Base-by-base conservation (phyloP, 257 asterid species). In the Nyctanthes arbortristis region DNA sequence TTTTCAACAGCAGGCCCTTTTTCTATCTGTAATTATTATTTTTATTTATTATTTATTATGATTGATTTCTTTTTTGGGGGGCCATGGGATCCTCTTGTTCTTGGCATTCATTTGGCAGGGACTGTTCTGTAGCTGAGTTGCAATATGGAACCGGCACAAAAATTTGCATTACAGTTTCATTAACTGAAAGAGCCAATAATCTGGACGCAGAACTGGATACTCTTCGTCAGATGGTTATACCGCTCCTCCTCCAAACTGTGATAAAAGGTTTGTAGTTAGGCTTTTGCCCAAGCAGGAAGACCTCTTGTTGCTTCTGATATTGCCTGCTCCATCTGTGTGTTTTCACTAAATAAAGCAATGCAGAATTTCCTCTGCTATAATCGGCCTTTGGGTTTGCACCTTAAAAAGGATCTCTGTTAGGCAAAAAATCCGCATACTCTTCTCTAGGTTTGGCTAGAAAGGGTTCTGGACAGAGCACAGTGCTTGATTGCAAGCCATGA, bases 211-310 rank as follows among this genome's bases (percentile, higher is more conserved):
- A 70, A 57, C 47, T 76, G 70, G 85, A 76, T 34, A 65, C 61
- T 66, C 92, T 94, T 73, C 89, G 92, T 67, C 88, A 89, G 47
- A 49, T 79, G 75, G 86, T 91, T 80, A 70, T 80, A 16, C 99
- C 97, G 0, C 75, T 76, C 71, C 89, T 94, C 45, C 97, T 91
- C 45, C 83, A 76, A 73, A 87, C 95, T 27, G 87, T 86, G 10
- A 70, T 94, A 75, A 94, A 88, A 91, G 99, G 99, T 91, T 72
- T 43, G 63, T 68, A 64, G 70, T 29, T 32, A 61, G 64, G 52
- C 28, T 45, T 58, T 59, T 37, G n/a, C 52, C 52, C 65, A 65
- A 31, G 52, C 40, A 45, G 34, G 45, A n/a, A 29, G 22, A 35
- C 30, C 20, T 56, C 58, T 27, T 32, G 28, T 45, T 66, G 45